Percentiles rank a stretch among this genome's conserved stretches.
Conservation (phyloP, 306 rosid genomes). For the Prunus armeniaca region DNA sequence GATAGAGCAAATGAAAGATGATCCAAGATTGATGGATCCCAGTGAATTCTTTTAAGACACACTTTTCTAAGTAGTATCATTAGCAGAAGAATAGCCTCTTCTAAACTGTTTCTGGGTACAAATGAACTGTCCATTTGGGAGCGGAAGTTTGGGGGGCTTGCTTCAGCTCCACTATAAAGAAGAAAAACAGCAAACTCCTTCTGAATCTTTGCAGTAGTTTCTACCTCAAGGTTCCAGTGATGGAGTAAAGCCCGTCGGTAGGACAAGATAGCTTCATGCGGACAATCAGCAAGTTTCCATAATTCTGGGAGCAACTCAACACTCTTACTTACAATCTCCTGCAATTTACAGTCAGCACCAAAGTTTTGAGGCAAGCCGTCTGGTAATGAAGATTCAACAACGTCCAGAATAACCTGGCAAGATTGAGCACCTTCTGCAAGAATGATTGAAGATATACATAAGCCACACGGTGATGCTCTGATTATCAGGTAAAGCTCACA, state of each 20-base stretch:
- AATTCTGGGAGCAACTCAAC: conserved; percentile 88
- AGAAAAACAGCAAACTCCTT: conserved; percentile 80
- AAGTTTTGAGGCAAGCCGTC: conserved; percentile 82
- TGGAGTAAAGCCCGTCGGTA: conserved; percentile 68
- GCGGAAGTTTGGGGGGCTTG: conserved; percentile 76
- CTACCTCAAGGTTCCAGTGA: conserved; percentile 69
- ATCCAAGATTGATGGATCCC: conserved; percentile 96
- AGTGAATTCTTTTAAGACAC: conserved; percentile 56
- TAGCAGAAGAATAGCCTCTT: conserved; percentile 91
- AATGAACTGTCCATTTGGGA: conserved; percentile 73
- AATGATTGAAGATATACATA: conserved; percentile 34
- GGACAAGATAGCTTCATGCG: conserved; percentile 71
- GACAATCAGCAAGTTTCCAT: conserved; percentile 80
- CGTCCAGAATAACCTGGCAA: conserved; percentile 81
- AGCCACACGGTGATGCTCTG: conserved; percentile 19
- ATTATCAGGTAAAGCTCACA: conserved; percentile 22
- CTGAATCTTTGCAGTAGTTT: conserved; percentile 62
- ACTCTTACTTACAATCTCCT: conserved; percentile 67
- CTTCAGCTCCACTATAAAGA: conserved; percentile 81
- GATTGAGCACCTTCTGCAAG: conserved; percentile 93
- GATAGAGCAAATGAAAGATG: conserved; percentile 89
- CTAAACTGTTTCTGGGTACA: conserved; percentile 80
- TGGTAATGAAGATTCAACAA: conserved; percentile 79
- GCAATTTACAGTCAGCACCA: conserved; percentile 80
- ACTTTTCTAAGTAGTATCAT: conserved; percentile 73